A percentile compares a stretch with the other conserved stretches of the same genome.
Evolutionary conservation across 2,329 filamentous ascomycete species (phyloP).

Genomic region (Fusarium sp.): DNA sequence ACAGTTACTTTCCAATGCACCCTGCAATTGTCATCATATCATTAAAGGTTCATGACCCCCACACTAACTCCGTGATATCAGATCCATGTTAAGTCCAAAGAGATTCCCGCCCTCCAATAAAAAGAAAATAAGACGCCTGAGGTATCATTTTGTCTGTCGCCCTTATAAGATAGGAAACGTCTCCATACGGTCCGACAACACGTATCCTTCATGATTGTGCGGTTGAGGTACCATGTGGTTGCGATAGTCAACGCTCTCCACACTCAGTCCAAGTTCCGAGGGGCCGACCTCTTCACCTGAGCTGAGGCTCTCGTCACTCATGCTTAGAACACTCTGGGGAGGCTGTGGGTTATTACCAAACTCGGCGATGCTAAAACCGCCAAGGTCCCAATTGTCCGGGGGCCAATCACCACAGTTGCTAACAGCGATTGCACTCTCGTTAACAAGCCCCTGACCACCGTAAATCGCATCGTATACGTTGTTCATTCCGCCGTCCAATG

Average conservation of each 20-base stretch:
- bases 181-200: slow-evolving; percentile 44
- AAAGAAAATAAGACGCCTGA: neutral
- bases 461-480: slow-evolving; percentile 91
- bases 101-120: slow-evolving; percentile 7
- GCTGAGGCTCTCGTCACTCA: slow-evolving; percentile 70
- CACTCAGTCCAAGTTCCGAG: slow-evolving; percentile 60
- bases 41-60: slow-evolving; percentile 13
- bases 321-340: slow-evolving; percentile 66
- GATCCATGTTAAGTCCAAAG: slow-evolving; percentile 9
- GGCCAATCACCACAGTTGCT: slow-evolving; percentile 63
- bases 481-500: slow-evolving; percentile 81
- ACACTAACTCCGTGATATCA: slow-evolving; percentile 30
- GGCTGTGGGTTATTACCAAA: slow-evolving; percentile 57
- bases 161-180: slow-evolving; percentile 40
- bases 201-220: slow-evolving; percentile 40
- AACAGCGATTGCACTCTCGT: slow-evolving; percentile 60
- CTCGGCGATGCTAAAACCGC: slow-evolving; percentile 64
- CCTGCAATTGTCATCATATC: slow-evolving; percentile 28
- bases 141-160: slow-evolving; percentile 36
- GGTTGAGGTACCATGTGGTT: slow-evolving; percentile 46
- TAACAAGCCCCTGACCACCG: slow-evolving; percentile 68
- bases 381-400: slow-evolving; percentile 68
- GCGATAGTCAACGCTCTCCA: slow-evolving; percentile 53
- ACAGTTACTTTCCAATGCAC: neutral
- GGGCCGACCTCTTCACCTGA: slow-evolving; percentile 65